Base-by-base conservation (phyloP, 2,329 filamentous ascomycete species). In the Fusarium neocosmosporiellum region DNA sequence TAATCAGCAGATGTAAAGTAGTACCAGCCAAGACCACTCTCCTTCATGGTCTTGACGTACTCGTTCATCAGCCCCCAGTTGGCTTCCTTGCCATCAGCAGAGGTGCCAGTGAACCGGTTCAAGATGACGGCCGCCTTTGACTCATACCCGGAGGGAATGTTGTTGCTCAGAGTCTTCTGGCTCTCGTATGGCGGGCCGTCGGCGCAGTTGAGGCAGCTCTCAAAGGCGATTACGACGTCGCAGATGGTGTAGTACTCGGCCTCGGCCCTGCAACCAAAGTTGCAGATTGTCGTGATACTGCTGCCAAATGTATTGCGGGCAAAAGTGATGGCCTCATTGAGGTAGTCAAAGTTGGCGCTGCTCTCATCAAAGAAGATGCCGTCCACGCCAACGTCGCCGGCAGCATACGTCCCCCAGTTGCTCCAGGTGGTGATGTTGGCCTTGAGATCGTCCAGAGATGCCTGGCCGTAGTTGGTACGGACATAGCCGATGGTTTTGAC, bases 321-420 rank as follows among this genome's bases (percentile, higher is more conserved):
- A 53, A 65, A 72, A 0, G 57, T 55, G 7, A 73, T 67, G 4
- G 71, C 71, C 24, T 75, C 67, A 2, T 59, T 69, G 34, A 78
- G 66, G 55, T 77, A 76, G 1, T 62, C 37, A 37, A 67, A 63
- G 41, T 74, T 31, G 14, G 61, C 60, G 4, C 22, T 37, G 4
- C 66, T 59, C 41, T 78, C 75, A 46, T 77, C 75, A 18, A 77
- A 71, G 61, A 77, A 78, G 39, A 77, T 67, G 39, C 76, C 75
- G 14, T 76, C 61, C 16, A 77, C 61, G 9, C 67, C 55, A 18
- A 78, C 50, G 18, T 78, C 53, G 2, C 66, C 63, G 1, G 22
- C 50, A 0, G 60, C 3, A 36, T 76, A 77, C 0, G 61, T 48
- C 5, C 65, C 41, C 76, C 76, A 78, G 34, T 43, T 67, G 22